Percentiles rank a stretch among this genome's conserved stretches.
Evolutionary conservation across 2,329 filamentous ascomycete species (phyloP).

Genomic region (Harringtonia lauricola): DNA sequence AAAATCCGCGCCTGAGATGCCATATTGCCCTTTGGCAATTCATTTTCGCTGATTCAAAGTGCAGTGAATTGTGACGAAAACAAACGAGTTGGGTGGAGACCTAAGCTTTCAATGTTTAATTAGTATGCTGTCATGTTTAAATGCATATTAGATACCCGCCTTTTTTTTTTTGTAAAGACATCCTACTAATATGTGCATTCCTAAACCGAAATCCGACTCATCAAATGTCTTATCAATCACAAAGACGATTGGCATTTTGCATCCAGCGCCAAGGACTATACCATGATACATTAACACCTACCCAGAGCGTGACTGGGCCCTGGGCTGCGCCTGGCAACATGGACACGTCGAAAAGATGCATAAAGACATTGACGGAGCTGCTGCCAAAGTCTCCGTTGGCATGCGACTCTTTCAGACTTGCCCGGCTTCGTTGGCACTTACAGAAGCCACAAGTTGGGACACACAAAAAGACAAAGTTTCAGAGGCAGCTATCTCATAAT

Average conservation of each 20-base stretch:
- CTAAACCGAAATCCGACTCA: too few species aligned
- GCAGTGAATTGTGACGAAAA: not conserved
- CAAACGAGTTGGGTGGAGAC: too few species aligned
- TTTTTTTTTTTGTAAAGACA: too few species aligned
- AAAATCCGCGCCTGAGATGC: slow-evolving; percentile 23
- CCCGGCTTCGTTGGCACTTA: slow-evolving; percentile 30
- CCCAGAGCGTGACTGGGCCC: too few species aligned
- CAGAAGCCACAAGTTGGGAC: slow-evolving; percentile 21
- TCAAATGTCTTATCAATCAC: too few species aligned
- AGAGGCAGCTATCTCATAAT: slow-evolving; percentile 48
- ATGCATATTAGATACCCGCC: not conserved
- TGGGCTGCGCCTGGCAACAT: too few species aligned
- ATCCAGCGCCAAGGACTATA: too few species aligned
- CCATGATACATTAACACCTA: too few species aligned
- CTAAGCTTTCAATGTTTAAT: not conserved
- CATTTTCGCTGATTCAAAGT: slow-evolving; percentile 13
- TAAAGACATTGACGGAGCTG: not conserved
- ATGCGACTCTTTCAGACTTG: slow-evolving; percentile 36
- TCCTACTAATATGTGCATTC: too few species aligned
- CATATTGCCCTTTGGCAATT: slow-evolving; percentile 22
- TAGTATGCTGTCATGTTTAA: too few species aligned
- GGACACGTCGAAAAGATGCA: too few species aligned
- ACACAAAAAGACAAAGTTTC: slow-evolving; percentile 28
- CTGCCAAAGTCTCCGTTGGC: slow-evolving; percentile 45
- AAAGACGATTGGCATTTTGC: too few species aligned